Percentiles rank a stretch among this genome's conserved stretches.
phyloP scores from a whole-genome alignment of 2,329 filamentous ascomycete genomes.

The Aureobasidium pullulans region DNA sequence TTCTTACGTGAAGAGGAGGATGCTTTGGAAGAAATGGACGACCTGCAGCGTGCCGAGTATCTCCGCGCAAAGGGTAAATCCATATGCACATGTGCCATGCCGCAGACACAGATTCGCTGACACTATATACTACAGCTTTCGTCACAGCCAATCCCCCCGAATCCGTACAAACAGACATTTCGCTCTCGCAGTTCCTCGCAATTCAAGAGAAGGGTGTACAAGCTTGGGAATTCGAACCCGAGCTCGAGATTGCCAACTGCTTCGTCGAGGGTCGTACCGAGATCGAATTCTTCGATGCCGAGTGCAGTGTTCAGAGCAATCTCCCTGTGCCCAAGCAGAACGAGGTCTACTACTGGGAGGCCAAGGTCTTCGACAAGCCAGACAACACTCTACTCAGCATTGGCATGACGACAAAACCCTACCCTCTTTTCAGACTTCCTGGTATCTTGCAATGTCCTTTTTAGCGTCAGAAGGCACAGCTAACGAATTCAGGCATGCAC shows the following conservation, averaged over 20 bases:
- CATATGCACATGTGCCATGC: not conserved
- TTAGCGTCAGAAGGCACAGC: not conserved
- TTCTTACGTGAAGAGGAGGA: slow-evolving; percentile 91
- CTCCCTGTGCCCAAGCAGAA: slow-evolving; percentile 96
- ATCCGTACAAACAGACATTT: slow-evolving; percentile 93
- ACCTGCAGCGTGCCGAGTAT: slow-evolving; percentile 83
- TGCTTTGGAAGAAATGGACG: slow-evolving; percentile 91
- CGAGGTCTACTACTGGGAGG: slow-evolving; percentile 99
- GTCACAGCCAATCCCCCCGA: slow-evolving; percentile 91
- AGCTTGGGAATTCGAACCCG: slow-evolving; percentile 99
- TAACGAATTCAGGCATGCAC: slow-evolving; percentile 61
- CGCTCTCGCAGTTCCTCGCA: slow-evolving; percentile 90
- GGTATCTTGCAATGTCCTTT: slow-evolving; percentile 49
- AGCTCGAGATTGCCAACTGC: slow-evolving; percentile 96
- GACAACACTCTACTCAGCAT: slow-evolving; percentile 81
- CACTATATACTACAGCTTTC: slow-evolving; percentile 57
- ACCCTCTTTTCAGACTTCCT: slow-evolving; percentile 87
- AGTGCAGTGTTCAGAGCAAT: slow-evolving; percentile 95
- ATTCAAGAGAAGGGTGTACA: slow-evolving; percentile 99
- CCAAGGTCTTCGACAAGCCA: slow-evolving; percentile 96
- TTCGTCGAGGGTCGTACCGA: slow-evolving; percentile 95
- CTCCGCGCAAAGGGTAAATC: slow-evolving; percentile 81
- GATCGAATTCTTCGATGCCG: slow-evolving; percentile 97
- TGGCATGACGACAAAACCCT: slow-evolving; percentile 93
- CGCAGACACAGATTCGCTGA: slow-evolving; percentile 18